Conservation (phyloP, 2,329 filamentous ascomycete genomes). For the Monilinia laxa region DNA sequence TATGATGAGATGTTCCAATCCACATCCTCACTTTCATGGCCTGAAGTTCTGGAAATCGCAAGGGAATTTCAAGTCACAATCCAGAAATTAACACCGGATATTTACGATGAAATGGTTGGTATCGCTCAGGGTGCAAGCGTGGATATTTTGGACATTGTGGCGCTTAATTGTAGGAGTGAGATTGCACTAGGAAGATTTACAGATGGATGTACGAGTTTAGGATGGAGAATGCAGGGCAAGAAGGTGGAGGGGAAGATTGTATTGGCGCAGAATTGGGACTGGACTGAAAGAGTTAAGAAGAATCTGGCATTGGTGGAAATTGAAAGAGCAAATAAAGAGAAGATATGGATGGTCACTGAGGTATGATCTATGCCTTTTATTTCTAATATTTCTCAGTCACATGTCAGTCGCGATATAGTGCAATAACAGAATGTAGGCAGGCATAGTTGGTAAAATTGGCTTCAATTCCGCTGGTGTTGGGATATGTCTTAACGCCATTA, state of each 20-base stretch:
- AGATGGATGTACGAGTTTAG: conserved; percentile 4
- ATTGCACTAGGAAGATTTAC: conserved; percentile 7
- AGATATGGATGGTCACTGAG: conserved; percentile 17
- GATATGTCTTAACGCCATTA: conserved; percentile 56
- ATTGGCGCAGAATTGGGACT: conserved; percentile 37
- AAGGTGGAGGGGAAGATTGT: conserved; percentile 17
- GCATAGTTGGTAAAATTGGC: conserved; percentile 49
- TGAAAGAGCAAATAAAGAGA: not conserved
- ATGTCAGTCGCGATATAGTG: not conserved
- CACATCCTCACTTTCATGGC: conserved; percentile 1
- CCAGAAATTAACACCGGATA: conserved; percentile 1
- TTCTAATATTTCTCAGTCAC: not conserved
- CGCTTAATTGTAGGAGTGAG: conserved; percentile 9
- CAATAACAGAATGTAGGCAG: conserved; percentile 28
- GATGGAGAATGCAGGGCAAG: conserved; percentile 17
- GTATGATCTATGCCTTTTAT: conserved; percentile 14
- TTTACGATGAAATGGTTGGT: conserved; percentile 9
- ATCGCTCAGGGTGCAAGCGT: not conserved
- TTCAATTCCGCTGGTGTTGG: conserved; percentile 55
- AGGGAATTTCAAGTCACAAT: conserved; percentile 4
- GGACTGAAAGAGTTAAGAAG: conserved; percentile 28
- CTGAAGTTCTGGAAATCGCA: conserved; percentile 2
- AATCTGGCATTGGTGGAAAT: conserved; percentile 29
- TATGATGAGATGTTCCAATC: conserved; percentile 8
- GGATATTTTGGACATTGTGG: conserved; percentile 7